Base-by-base conservation (phyloP, 2,329 filamentous ascomycete genomes). In the Neobulgaria alba region DNA sequence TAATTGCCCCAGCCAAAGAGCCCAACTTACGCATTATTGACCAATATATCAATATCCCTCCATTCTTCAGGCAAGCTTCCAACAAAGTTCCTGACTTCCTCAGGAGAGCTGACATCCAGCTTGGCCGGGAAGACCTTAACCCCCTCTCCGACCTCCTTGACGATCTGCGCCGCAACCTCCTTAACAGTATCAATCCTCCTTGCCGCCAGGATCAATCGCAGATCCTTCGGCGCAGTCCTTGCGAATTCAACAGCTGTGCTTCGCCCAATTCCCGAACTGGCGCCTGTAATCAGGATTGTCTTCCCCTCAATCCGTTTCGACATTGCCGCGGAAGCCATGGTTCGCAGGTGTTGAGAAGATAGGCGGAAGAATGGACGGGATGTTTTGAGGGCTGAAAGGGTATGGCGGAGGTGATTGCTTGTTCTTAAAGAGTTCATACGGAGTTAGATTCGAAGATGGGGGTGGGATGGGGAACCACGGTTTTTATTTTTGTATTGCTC, bases 181-280 rank as follows among this genome's bases (percentile, higher is more conserved):
- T 84, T 76, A 48, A 98, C 68, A 0, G 73, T 69, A 53, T 95
- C 89, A 53, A 88, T 65, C 36, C 92, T 78, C 18, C 92, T 77
- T n/a, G 92, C 92, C 4, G 90, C 92, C 41, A 96, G 66, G 53
- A 96, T 79, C 36, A 98, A 73, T 61, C 84, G 86, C 49, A 96
- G 71, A 60, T 82, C 74, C 39, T 79, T 72, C 7, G 86, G 86
- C 14, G 82, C 75, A 2, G 89, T 89, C 42, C 86, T 78, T 15
- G 92, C 90, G 58, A 96, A 98, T 64, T 96, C 92, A 50, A 90
- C 68, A n/a, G 90, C 92, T 15, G 76, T 82, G 54, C 75, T 77
- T 42, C 74, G 77, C 19, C 92, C 90, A 63, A 98, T 96, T 46
- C 92, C 92, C n/a, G 87, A 93, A 3, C 84, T 92, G 20, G 90